Evolutionary conservation across 1,284 basidiomycete genomes (phyloP).

Genomic region (Cryptococcus wingfieldii): DNA sequence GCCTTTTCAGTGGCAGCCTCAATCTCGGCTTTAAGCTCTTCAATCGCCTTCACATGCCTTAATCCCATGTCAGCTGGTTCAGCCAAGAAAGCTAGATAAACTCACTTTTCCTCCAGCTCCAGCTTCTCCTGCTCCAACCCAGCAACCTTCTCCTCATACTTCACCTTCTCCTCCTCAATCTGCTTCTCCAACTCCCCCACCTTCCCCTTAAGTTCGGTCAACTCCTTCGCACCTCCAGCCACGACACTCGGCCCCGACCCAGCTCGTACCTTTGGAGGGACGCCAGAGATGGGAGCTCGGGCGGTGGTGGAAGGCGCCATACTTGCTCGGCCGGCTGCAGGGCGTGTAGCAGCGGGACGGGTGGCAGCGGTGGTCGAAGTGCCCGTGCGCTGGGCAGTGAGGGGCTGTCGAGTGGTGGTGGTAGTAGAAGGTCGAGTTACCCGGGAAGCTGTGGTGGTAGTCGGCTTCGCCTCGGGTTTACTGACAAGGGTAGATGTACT

Average conservation of each 20-base stretch:
- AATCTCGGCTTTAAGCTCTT: constrained; percentile 8
- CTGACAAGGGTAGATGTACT: neutral
- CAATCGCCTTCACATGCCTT: constrained; percentile 15
- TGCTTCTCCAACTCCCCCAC: constrained; percentile 22
- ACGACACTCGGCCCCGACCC: constrained; percentile 11
- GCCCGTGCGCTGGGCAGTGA: neutral
- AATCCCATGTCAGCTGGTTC: neutral
- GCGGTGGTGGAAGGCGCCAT: constrained; percentile 7
- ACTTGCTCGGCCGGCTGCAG: constrained; percentile 8
- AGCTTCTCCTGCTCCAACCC: constrained; percentile 19
- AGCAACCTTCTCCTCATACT: constrained; percentile 19
- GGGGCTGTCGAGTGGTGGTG: neutral
- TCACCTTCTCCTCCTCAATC: constrained; percentile 15
- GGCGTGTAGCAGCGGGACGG: constrained; percentile 2
- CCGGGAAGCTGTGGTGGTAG: neutral
- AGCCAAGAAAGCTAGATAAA: neutral
- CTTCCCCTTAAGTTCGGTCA: constrained; percentile 12
- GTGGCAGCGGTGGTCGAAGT: neutral
- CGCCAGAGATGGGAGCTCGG: neutral
- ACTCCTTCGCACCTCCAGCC: constrained; percentile 7
- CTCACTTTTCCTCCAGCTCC: constrained; percentile 30
- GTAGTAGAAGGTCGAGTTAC: neutral
- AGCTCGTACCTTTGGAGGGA: constrained; percentile 2
- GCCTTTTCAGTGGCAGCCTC: constrained; percentile 1
- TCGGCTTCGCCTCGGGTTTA: neutral